phyloP scores from a whole-genome alignment of 1,284 basidiomycete genomes.

The Phellopilus nigrolimitatus region DNA sequence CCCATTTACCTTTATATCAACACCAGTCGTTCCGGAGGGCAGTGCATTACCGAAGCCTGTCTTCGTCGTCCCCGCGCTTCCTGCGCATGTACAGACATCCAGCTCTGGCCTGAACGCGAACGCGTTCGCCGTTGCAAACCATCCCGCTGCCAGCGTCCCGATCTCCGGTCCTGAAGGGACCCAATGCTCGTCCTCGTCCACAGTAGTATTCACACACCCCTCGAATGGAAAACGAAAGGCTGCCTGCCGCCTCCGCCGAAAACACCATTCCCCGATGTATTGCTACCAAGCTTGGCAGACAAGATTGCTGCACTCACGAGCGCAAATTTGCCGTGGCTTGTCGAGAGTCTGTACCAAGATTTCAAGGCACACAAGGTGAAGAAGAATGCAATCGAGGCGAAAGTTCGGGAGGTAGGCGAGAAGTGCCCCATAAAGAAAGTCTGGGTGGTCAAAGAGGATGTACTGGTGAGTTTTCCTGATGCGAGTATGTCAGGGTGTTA shows the following conservation, averaged over 20 bases:
- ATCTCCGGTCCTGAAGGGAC: background rate
- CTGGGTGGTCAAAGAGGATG: constrained; percentile 58
- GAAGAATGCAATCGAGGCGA: constrained; percentile 78
- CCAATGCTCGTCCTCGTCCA: constrained; percentile 17
- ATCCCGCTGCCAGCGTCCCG: background rate
- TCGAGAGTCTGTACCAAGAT: constrained; percentile 68
- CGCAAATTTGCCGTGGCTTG: constrained; percentile 56
- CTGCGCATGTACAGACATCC: constrained; percentile 25
- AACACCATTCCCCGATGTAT: constrained; percentile 60
- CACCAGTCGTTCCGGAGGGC: constrained; percentile 33
- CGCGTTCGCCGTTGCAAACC: background rate
- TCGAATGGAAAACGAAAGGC: constrained; percentile 33
- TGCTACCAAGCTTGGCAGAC: constrained; percentile 52
- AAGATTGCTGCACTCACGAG: constrained; percentile 54
- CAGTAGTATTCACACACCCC: constrained; percentile 7
- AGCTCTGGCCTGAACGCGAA: background rate
- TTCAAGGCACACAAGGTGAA: constrained; percentile 62
- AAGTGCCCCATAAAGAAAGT: constrained; percentile 64
- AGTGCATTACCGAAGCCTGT: constrained; percentile 19
- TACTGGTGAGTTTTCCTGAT: constrained; percentile 27
- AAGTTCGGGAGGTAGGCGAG: constrained; percentile 68
- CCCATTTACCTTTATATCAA: constrained; percentile 71
- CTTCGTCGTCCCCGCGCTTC: constrained; percentile 38
- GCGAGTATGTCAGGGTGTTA: background rate
- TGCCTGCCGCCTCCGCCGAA: constrained; percentile 39